Evolutionary conservation across 306 rosid genomes (phyloP).

Genomic region (Geum urbanum): DNA sequence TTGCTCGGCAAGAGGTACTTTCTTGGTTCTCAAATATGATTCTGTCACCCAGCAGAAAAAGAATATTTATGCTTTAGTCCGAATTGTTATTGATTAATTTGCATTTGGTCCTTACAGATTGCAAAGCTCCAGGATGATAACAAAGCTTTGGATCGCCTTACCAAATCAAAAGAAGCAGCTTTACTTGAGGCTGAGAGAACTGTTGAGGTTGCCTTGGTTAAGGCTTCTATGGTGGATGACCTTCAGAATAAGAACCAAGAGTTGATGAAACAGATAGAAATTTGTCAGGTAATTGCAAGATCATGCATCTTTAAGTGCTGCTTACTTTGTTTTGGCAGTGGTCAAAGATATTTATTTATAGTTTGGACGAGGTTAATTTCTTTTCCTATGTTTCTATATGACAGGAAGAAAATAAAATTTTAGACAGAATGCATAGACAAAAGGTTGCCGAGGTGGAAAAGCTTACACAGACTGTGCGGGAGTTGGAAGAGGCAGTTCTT

Average conservation of each 20-base stretch:
- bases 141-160: constrained; percentile 94
- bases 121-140: constrained; percentile 98
- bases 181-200: constrained; percentile 94
- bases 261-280: constrained; percentile 93
- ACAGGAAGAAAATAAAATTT: constrained; percentile 96
- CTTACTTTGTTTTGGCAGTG: no score
- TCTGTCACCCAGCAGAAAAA: background rate
- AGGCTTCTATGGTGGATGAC: constrained; percentile 99
- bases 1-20: constrained; percentile 88
- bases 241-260: constrained; percentile 99
- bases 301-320: background rate
- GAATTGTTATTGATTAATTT: constrained; percentile 24
- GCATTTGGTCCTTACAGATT: constrained; percentile 51
- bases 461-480: constrained; percentile 96
- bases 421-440: constrained; percentile 96
- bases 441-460: constrained; percentile 99
- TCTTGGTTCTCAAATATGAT: constrained; percentile 21
- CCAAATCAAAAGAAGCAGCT: constrained; percentile 99
- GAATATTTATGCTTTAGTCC: constrained; percentile 10
- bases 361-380: constrained; percentile 11
- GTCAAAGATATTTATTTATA: background rate
- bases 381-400: constrained; percentile 25
- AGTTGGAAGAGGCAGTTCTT: constrained; percentile 99
- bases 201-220: constrained; percentile 92
- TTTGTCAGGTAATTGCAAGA: constrained; percentile 72